Percentiles rank a stretch among this genome's conserved stretches.
phyloP scores from a whole-genome alignment of 2,329 filamentous ascomycete genomes.

The Apiospora rasikravindrae region DNA sequence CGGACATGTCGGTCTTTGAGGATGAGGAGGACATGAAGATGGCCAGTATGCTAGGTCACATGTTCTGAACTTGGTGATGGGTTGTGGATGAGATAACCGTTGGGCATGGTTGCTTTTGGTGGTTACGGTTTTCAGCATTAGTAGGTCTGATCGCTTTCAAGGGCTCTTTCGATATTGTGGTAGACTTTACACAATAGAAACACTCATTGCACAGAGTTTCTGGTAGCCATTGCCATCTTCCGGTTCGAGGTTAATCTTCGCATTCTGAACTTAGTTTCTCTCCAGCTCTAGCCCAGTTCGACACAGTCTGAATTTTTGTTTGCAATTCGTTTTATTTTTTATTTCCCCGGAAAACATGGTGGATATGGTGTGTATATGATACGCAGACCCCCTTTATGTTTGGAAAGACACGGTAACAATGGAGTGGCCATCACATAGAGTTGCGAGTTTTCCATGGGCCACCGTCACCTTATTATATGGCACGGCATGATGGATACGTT shows the following conservation, averaged over 20 bases:
- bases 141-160: not conserved
- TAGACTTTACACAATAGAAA: constrained; percentile 15
- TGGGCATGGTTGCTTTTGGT: not conserved
- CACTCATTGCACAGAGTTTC: not conserved
- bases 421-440: not conserved
- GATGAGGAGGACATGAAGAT: constrained; percentile 10
- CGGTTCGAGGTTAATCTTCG: not conserved
- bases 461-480: not conserved
- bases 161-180: not conserved
- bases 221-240: not conserved
- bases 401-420: too few relatives aligned
- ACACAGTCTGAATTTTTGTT: too few relatives aligned
- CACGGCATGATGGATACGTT: not conserved
- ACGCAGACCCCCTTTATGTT: not conserved
- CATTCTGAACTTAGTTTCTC: too few relatives aligned
- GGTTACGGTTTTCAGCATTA: not conserved
- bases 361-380: too few relatives aligned
- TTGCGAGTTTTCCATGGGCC: not conserved
- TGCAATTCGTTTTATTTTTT: too few relatives aligned
- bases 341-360: too few relatives aligned
- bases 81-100: not conserved
- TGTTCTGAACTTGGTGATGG: not conserved
- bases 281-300: too few relatives aligned
- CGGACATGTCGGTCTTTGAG: not conserved
- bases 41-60: not conserved